A percentile compares a stretch with the other conserved stretches of the same genome.
These are phyloP conservation scores for Echinosphaeria canescens DNA, from an alignment of 2,329 filamentous ascomycete species.

Conservation along the genomic window DNA sequence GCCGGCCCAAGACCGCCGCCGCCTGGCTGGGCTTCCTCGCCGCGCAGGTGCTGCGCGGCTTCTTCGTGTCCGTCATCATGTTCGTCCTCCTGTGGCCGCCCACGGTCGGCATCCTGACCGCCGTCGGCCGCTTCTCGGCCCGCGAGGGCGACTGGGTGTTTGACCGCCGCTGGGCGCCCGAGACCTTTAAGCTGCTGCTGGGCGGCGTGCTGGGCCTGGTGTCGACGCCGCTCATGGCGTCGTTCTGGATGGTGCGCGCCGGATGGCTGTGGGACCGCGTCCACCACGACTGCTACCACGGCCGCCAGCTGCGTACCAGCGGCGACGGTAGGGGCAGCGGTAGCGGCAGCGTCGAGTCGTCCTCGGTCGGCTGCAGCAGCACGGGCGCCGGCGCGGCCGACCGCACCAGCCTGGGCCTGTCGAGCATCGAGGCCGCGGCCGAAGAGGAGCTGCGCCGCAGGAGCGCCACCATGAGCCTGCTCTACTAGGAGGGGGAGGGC, in stretches of 20 bases:
- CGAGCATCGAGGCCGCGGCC: too few species aligned
- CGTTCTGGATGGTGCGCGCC: constrained; percentile 25
- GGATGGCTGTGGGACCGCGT: constrained; percentile 25
- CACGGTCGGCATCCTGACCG: constrained; percentile 18
- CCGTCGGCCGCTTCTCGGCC: constrained; percentile 14
- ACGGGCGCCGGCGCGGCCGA: too few species aligned
- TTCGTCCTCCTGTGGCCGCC: constrained; percentile 21
- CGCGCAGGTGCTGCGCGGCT: constrained; percentile 13
- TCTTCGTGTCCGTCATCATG: constrained; percentile 13
- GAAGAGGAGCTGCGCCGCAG: too few species aligned
- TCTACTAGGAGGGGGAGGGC: too few species aligned
- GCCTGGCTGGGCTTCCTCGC: constrained; percentile 11
- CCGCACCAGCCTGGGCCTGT: too few species aligned
- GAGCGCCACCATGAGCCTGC: too few species aligned
- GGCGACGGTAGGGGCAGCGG: too few species aligned
- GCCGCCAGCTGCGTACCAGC: too few species aligned
- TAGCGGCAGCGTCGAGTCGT: too few species aligned
- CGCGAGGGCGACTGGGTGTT: constrained; percentile 20
- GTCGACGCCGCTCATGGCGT: constrained; percentile 22
- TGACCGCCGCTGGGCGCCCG: constrained; percentile 18
- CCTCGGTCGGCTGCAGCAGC: too few species aligned
- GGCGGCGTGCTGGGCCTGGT: constrained; percentile 21
- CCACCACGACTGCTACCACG: too few species aligned
- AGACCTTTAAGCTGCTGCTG: constrained; percentile 25
- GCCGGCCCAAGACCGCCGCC: constrained; percentile 6